phyloP scores from a whole-genome alignment of 2,329 filamentous ascomycete species.

The Neofusicoccum parvum region DNA sequence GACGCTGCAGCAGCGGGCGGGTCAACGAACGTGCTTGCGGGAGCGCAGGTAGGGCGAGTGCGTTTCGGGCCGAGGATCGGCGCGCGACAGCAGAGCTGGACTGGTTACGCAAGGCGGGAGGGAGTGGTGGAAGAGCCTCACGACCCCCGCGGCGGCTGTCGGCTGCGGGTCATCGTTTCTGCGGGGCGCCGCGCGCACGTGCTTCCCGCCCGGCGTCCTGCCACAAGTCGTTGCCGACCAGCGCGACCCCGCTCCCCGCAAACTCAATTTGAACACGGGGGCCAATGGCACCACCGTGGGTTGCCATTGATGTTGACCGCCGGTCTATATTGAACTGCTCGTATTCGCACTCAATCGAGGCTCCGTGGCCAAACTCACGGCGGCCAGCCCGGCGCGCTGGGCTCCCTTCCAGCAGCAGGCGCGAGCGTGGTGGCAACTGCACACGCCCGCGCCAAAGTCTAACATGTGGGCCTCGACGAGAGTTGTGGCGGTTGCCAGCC shows the following conservation, averaged over 20 bases:
- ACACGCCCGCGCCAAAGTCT: not conserved
- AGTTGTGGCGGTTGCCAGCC: not conserved
- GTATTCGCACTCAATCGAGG: too few species aligned
- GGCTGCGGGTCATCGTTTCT: not conserved
- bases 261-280: not conserved
- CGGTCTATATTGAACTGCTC: not conserved
- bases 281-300: not conserved
- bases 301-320: not conserved
- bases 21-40: not conserved
- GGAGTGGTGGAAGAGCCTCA: not conserved
- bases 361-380: not conserved
- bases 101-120: conserved; percentile 4
- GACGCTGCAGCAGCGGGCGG: not conserved
- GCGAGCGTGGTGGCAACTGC: not conserved
- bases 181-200: not conserved
- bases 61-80: conserved; percentile 8
- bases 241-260: not conserved
- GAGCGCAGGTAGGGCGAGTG: not conserved
- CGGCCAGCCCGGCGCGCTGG: not conserved
- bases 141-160: not conserved
- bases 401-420: too few species aligned
- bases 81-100: not conserved
- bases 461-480: not conserved
- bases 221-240: not conserved
- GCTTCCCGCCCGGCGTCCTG: not conserved